phyloP scores from a whole-genome alignment of 257 asterid species.

The Nicotiana attenuata region DNA sequence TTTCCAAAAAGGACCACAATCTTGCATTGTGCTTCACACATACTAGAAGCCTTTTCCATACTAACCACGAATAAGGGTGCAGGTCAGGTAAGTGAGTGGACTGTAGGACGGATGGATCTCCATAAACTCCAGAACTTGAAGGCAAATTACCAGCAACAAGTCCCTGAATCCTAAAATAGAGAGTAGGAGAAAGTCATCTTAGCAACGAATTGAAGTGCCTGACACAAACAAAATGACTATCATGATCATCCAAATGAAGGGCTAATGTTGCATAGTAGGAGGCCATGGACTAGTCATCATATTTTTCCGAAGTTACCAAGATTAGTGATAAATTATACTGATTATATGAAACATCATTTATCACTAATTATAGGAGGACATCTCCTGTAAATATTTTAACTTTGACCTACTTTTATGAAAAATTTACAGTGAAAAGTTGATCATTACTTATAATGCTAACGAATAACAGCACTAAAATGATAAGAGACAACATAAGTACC shows the following conservation, averaged over 20 bases:
- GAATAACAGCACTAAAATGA: not conserved
- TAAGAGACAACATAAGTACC: not conserved
- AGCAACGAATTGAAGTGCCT: no score
- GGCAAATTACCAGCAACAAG: slow-evolving; percentile 11
- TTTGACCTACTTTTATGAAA: no score
- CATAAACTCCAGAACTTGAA: slow-evolving; percentile 7
- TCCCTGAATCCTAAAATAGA: slow-evolving; percentile 18
- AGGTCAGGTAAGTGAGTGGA: slow-evolving; percentile 11
- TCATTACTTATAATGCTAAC: not conserved
- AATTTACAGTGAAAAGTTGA: no score
- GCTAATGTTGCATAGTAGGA: no score
- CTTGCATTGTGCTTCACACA: not conserved
- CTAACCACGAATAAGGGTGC: slow-evolving; percentile 23
- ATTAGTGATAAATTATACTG: no score
- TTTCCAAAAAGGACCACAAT: not conserved
- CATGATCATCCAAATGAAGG: no score
- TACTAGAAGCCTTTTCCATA: not conserved
- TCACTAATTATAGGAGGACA: no score
- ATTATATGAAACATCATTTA: no score
- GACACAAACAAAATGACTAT: no score
- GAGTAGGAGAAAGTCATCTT: not conserved
- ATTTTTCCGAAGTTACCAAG: no score
- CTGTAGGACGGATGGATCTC: slow-evolving; percentile 21
- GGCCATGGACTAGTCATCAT: no score
- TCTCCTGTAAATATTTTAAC: no score